Percentiles rank a stretch among this genome's conserved stretches.
Evolutionary conservation across 2,329 filamentous ascomycete genomes (phyloP).

Genomic region (Metarhizium guizhouense): DNA sequence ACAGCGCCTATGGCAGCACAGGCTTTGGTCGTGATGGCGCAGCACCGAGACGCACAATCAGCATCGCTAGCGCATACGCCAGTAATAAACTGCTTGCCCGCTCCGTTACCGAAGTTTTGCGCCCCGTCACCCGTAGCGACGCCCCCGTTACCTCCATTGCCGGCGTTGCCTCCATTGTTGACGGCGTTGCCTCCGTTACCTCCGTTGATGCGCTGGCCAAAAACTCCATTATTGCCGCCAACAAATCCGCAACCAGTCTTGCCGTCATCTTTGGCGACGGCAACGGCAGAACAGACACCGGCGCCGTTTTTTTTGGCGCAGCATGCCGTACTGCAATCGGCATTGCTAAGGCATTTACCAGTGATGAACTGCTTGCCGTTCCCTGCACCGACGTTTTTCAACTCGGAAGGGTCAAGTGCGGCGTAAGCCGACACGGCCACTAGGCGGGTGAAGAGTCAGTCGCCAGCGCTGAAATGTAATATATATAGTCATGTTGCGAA

Average conservation of each 20-base stretch:
- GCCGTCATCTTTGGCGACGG: slow-evolving; percentile 6
- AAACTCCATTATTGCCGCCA: too few species aligned
- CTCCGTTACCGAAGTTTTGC: slow-evolving; percentile 16
- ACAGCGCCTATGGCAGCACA: too few species aligned
- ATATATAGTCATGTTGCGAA: too few species aligned
- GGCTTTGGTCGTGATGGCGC: slow-evolving; percentile 8
- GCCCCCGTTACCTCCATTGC: neutral
- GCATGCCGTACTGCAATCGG: slow-evolving; percentile 24
- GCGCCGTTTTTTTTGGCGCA: slow-evolving; percentile 13
- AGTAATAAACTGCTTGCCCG: slow-evolving; percentile 20
- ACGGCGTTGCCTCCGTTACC: neutral
- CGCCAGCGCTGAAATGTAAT: neutral
- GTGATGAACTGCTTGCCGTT: slow-evolving; percentile 19
- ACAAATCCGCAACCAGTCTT: slow-evolving; percentile 24
- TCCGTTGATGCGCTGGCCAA: too few species aligned
- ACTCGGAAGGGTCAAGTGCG: slow-evolving; percentile 8
- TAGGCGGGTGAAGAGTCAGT: neutral
- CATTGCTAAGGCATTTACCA: slow-evolving; percentile 14
- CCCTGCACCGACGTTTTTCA: slow-evolving; percentile 15
- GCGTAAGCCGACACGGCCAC: slow-evolving; percentile 10
- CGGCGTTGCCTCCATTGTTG: too few species aligned
- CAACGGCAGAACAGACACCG: slow-evolving; percentile 18
- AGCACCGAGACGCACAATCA: slow-evolving; percentile 20
- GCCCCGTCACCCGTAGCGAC: slow-evolving; percentile 9
- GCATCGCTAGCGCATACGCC: slow-evolving; percentile 18